Base-by-base conservation (phyloP, 352 stramenopile genomes). In the Peronospora farinosa region DNA sequence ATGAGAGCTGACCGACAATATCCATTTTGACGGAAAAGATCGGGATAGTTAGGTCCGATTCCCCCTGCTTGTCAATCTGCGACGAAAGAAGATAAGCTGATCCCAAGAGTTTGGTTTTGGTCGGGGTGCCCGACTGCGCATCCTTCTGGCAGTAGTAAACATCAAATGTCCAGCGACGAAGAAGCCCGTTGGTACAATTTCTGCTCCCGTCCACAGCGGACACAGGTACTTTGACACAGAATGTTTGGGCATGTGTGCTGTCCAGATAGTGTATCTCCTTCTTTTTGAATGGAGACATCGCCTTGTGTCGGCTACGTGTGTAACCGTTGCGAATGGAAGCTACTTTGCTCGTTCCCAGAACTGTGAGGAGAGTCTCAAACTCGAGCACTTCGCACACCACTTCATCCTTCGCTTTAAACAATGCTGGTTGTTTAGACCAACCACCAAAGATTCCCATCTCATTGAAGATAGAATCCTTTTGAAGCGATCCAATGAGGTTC, bases 21-120 rank as follows among this genome's bases (percentile, higher is more conserved):
- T 40, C 43, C 13, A 54, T 23, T 17, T 38, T 42, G 0, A 11
- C 49, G 1, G 47, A 54, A 28, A 88, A 45, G 32, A 91, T 79
- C 0, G 80, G 77, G 5, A 86, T 16, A 1, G 69, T 82, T 15
- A 88, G 15, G 10, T 67, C 57, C 2, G 65, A 74, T 67, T 88
- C 74, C 21, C 71, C 72, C 8, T 84, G 72, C 6, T 52, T 60
- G 10, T 36, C 59, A 13, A 89, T 57, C 47, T 89, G 78, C 19
- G 65, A 72, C 7, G 65, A 61, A 35, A 86, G 43, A 23, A 89
- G 30, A 40, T 60, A 60, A 5, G 59, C 63, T 1, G 65, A 60
- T 1, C 74, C 77, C 19, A 84, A 49, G 3, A 75, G 48, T 8
- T 62, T 17, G 1, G 58, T 49, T 32, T 57, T 57, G 17, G 40